These are phyloP conservation scores for Kandelia obovata DNA, from an alignment of 345 rosid species.

Conservation along the genomic window DNA sequence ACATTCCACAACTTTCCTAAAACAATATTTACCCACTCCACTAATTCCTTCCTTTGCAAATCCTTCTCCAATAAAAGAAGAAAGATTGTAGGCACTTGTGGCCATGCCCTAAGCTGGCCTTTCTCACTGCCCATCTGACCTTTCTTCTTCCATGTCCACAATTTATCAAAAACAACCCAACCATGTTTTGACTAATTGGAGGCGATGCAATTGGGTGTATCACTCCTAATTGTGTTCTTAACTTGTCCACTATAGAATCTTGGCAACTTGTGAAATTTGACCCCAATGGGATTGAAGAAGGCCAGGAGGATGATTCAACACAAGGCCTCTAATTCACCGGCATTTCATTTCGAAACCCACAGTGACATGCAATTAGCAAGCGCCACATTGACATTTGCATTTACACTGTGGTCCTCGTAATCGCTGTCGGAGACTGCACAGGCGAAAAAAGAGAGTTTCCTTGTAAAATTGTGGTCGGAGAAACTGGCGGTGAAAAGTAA, in stretches of 20 bases:
- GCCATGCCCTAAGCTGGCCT: conserved; percentile 47
- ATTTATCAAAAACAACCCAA: conserved; percentile 65
- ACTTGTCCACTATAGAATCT: conserved; percentile 85
- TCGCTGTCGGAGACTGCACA: conserved; percentile 22
- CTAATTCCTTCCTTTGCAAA: conserved; percentile 92
- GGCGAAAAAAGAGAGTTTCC: conserved; percentile 36
- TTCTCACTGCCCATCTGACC: background rate
- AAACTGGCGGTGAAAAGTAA: background rate
- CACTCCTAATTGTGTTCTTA: conserved; percentile 79
- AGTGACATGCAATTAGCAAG: conserved; percentile 27
- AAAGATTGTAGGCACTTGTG: conserved; percentile 81
- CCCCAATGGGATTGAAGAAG: conserved; percentile 37
- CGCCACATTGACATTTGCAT: conserved; percentile 17
- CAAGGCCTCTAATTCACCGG: conserved; percentile 44
- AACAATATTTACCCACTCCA: conserved; percentile 99
- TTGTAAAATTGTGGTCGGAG: background rate
- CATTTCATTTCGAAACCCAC: conserved; percentile 35
- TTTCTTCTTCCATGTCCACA: conserved; percentile 71
- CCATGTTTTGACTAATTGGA: conserved; percentile 60
- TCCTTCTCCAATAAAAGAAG: conserved; percentile 80
- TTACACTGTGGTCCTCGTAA: conserved; percentile 10
- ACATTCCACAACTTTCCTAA: conserved; percentile 96
- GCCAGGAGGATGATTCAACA: conserved; percentile 9
- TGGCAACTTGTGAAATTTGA: conserved; percentile 53
- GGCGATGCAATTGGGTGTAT: conserved; percentile 92